Evolutionary conservation across 1,284 basidiomycete genomes (phyloP).

Genomic region (Hemileccinum hortonii): DNA sequence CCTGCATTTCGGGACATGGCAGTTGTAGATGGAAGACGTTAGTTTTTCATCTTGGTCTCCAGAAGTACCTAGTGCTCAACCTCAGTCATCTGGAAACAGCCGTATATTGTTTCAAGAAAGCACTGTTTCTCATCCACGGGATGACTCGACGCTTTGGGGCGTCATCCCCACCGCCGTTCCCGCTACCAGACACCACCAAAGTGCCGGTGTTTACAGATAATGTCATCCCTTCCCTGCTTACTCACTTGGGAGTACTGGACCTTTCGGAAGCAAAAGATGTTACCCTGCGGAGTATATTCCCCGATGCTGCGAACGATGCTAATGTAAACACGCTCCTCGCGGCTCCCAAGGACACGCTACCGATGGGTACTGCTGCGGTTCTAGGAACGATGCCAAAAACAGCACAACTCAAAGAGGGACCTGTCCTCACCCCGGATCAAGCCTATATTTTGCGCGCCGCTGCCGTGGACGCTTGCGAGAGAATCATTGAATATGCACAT

Average conservation of each 20-base stretch:
- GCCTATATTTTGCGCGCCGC: conserved; percentile 79
- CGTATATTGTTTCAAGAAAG: conserved; percentile 87
- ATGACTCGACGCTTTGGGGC: conserved; percentile 63
- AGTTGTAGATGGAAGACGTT: conserved; percentile 60
- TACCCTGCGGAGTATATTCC: conserved; percentile 45
- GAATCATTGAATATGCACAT: conserved; percentile 57
- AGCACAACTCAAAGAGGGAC: conserved; percentile 55
- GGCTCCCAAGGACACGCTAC: conserved; percentile 18
- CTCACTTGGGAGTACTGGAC: conserved; percentile 75
- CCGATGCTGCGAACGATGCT: conserved; percentile 39
- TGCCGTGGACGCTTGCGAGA: conserved; percentile 72
- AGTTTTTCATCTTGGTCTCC: conserved; percentile 31
- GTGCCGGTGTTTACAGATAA: conserved; percentile 85
- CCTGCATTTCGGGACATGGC: conserved; percentile 78
- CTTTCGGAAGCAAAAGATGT: conserved; percentile 46
- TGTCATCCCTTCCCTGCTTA: conserved; percentile 79
- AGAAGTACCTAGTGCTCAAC: conserved; percentile 2
- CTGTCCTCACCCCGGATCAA: conserved; percentile 57
- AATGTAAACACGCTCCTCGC: conserved; percentile 43
- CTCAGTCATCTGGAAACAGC: conserved; percentile 40
- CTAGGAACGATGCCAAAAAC: conserved; percentile 21
- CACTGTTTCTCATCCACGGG: conserved; percentile 77
- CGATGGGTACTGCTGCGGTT: conserved; percentile 7
- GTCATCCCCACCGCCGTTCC: conserved; percentile 51
- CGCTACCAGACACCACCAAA: conserved; percentile 55